These are phyloP conservation scores for Sporothrix luriei DNA, from an alignment of 2,329 filamentous ascomycete genomes.

Conservation along the genomic window DNA sequence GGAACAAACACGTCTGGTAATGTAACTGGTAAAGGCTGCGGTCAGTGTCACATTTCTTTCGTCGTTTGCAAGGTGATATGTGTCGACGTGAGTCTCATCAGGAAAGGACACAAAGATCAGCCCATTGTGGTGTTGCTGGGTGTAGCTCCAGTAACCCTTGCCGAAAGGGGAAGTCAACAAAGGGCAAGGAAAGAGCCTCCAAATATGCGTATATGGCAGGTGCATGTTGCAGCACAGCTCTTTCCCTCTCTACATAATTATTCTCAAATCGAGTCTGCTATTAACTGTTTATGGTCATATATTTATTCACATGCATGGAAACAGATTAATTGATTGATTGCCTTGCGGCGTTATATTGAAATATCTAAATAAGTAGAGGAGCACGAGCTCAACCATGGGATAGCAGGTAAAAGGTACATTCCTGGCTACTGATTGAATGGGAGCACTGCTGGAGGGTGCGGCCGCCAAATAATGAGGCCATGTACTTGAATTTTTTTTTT, in stretches of 20 bases:
- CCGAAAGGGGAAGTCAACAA: not conserved
- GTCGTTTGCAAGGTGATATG: too few species aligned
- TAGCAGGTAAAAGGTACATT: not conserved
- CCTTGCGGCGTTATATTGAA: not conserved
- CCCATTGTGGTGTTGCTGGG: not conserved
- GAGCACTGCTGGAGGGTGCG: not conserved
- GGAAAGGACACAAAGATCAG: conserved; percentile 26
- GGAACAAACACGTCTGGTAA: not conserved
- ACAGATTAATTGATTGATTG: not conserved
- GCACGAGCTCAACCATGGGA: not conserved
- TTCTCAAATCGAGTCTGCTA: not conserved
- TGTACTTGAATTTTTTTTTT: not conserved
- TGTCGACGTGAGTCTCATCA: not conserved
- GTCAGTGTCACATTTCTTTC: not conserved
- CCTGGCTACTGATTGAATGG: not conserved
- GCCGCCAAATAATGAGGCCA: not conserved
- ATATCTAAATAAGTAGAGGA: not conserved
- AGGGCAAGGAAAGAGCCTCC: conserved; percentile 8
- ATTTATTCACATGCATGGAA: conserved; percentile 1
- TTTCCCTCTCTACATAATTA: not conserved
- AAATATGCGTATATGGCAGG: not conserved
- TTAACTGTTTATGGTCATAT: not conserved
- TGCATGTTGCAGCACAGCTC: not conserved
- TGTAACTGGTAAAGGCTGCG: not conserved
- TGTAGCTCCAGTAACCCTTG: conserved; percentile 14